Evolutionary conservation across 306 rosid species (phyloP).

Genomic region (Castanea mollissima): DNA sequence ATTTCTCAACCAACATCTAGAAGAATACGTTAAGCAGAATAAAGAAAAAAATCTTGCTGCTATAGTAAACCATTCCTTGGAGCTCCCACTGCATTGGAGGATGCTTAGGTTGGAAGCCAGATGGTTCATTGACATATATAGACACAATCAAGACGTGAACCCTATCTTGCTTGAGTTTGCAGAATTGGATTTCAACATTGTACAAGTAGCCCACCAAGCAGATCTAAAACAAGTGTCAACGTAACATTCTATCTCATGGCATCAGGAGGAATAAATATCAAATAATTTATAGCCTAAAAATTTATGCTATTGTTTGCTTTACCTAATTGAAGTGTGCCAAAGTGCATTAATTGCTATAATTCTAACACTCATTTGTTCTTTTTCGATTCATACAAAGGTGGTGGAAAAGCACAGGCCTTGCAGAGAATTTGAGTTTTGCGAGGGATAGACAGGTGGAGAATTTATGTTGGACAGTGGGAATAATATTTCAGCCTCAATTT

Average conservation of each 20-base stretch:
- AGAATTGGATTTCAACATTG: constrained; percentile 7
- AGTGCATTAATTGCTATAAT: too few species aligned
- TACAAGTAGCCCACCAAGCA: constrained; percentile 13
- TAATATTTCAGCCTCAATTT: constrained; percentile 1
- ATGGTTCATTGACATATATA: constrained; percentile 28
- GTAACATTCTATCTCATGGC: neutral
- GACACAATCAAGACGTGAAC: neutral
- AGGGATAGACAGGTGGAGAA: constrained; percentile 20
- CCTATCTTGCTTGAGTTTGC: constrained; percentile 6
- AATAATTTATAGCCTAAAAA: too few species aligned
- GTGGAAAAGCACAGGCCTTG: constrained; percentile 16
- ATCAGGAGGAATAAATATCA: too few species aligned
- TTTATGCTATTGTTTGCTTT: too few species aligned
- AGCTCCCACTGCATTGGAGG: constrained; percentile 41
- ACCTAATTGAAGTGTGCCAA: too few species aligned
- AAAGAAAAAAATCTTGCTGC: neutral
- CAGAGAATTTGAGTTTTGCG: constrained; percentile 4
- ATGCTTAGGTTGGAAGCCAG: constrained; percentile 20
- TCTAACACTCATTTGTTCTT: too few species aligned
- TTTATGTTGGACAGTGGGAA: constrained; percentile 19
- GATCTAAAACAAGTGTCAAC: constrained; percentile 9
- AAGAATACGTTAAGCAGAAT: neutral
- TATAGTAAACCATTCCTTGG: constrained; percentile 28
- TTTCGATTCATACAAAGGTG: constrained; percentile 4
- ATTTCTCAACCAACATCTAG: constrained; percentile 4